These are phyloP conservation scores for Naegleria fowleri DNA, from an alignment of 208 protist species.

Conservation along the genomic window DNA sequence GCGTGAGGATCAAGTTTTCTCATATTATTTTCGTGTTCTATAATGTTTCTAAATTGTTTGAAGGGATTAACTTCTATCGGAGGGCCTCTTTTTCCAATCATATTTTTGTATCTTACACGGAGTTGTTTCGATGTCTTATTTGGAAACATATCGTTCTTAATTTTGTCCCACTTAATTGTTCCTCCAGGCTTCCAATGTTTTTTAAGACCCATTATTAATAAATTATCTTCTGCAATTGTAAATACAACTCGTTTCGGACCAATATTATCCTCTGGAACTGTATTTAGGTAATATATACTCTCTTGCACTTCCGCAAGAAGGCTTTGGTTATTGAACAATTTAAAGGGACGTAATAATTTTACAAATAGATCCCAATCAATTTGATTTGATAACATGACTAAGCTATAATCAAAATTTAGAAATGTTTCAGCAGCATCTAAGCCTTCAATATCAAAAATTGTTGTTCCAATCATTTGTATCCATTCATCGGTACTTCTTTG, in stretches of 20 bases:
- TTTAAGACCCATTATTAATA: background rate
- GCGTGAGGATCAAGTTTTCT: background rate
- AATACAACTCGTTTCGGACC: background rate
- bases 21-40: background rate
- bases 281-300: background rate
- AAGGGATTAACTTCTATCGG: background rate
- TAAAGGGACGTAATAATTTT: background rate
- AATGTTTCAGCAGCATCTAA: background rate
- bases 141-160: background rate
- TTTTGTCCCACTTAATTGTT: background rate
- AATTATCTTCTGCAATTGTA: constrained; percentile 7
- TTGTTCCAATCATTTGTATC: background rate
- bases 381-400: background rate
- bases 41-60: background rate
- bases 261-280: background rate
- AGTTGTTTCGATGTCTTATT: background rate
- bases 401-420: background rate
- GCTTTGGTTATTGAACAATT: background rate
- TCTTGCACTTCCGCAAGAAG: background rate
- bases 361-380: background rate
- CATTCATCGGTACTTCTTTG: background rate
- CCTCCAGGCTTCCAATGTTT: background rate
- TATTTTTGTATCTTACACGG: background rate
- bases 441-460: background rate
- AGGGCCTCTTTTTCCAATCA: background rate